Conservation (phyloP, 2,329 filamentous ascomycete species). For the Colletotrichum filicis region DNA sequence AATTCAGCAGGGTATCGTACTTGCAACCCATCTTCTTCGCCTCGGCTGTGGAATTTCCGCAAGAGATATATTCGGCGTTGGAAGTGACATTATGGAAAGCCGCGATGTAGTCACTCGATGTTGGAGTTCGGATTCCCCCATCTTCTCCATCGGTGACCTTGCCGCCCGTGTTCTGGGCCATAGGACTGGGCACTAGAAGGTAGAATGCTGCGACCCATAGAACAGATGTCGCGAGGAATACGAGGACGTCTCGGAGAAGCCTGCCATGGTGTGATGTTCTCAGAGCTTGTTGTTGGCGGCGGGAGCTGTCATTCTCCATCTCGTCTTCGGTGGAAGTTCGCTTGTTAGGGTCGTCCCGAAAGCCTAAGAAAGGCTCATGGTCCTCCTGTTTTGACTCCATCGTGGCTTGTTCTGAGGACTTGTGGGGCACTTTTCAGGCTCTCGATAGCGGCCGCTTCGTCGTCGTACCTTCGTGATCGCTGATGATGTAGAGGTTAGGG, state of each 20-base stretch:
- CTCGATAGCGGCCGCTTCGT: neutral
- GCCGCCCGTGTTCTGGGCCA: neutral
- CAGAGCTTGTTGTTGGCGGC: neutral
- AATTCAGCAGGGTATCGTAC: slow-evolving; percentile 41
- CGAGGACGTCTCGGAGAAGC: slow-evolving; percentile 3
- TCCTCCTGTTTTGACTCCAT: slow-evolving; percentile 23
- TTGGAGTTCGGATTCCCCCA: no score
- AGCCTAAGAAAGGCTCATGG: slow-evolving; percentile 24
- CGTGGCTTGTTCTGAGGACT: neutral
- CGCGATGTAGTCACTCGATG: neutral
- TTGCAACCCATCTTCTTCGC: slow-evolving; percentile 36
- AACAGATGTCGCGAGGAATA: slow-evolving; percentile 35
- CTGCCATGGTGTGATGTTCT: neutral
- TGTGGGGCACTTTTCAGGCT: neutral
- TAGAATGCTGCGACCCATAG: slow-evolving; percentile 37
- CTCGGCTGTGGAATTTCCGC: slow-evolving; percentile 36
- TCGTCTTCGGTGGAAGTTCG: neutral
- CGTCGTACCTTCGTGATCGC: no score
- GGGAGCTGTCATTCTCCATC: neutral
- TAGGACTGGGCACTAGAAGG: slow-evolving; percentile 8
- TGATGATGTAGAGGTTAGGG: no score
- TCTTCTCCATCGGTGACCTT: neutral
- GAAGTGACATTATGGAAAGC: slow-evolving; percentile 38
- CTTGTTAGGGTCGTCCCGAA: slow-evolving; percentile 6
- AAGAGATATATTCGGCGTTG: slow-evolving; percentile 33